Percentiles rank a stretch among this genome's conserved stretches.
Conservation (phyloP, 805 yeast genomes). For the Teunomyces pallodes region DNA sequence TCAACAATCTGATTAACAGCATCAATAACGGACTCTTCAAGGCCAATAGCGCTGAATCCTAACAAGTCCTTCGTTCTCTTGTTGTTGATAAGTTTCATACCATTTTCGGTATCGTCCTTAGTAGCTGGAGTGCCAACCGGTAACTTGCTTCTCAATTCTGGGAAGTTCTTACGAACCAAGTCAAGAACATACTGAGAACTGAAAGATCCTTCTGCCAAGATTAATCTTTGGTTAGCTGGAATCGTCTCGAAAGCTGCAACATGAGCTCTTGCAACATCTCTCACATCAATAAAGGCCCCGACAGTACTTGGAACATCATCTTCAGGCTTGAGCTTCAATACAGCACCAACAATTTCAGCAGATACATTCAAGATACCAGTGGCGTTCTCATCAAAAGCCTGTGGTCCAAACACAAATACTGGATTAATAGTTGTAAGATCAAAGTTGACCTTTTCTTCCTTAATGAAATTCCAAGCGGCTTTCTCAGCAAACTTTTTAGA, state of each 20-base stretch:
- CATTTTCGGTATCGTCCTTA: slow-evolving; percentile 9
- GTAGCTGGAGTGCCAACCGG: slow-evolving; percentile 17
- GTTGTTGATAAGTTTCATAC: slow-evolving; percentile 11
- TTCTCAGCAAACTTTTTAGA: slow-evolving; percentile 61
- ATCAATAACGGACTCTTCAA: slow-evolving; percentile 24
- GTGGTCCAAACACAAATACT: slow-evolving; percentile 42
- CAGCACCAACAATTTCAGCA: slow-evolving; percentile 39
- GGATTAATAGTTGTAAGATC: slow-evolving; percentile 32
- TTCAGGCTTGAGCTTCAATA: slow-evolving; percentile 26
- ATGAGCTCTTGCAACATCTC: slow-evolving; percentile 22
- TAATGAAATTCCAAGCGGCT: slow-evolving; percentile 56
- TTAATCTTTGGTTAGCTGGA: slow-evolving; percentile 10
- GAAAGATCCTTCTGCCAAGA: slow-evolving; percentile 13
- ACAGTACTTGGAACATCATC: slow-evolving; percentile 1
- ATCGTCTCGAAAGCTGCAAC: slow-evolving; percentile 12
- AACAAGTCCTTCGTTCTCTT: slow-evolving; percentile 16
- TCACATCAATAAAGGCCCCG: slow-evolving; percentile 13
- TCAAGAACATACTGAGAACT: slow-evolving; percentile 18
- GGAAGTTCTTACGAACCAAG: slow-evolving; percentile 19
- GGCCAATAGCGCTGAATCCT: slow-evolving; percentile 16
- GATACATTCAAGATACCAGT: slow-evolving; percentile 34
- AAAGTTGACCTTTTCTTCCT: slow-evolving; percentile 14
- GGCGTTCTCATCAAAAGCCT: slow-evolving; percentile 31
- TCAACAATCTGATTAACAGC: slow-evolving; percentile 16
- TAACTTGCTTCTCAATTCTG: slow-evolving; percentile 15